phyloP scores from a whole-genome alignment of 257 asterid genomes.

The Oldenlandia corymbosa region DNA sequence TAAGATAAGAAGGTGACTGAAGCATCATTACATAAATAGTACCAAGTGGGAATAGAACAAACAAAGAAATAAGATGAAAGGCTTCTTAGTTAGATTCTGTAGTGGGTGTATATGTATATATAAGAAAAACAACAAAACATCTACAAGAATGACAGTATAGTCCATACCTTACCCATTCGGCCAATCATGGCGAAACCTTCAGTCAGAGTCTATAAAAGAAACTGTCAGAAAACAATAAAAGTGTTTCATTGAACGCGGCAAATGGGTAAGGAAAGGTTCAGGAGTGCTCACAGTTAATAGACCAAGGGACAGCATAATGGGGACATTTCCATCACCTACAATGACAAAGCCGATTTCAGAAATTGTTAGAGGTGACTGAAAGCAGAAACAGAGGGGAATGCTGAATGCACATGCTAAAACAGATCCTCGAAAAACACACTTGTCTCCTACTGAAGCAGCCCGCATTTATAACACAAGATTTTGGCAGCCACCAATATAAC shows the following conservation, averaged over 20 bases:
- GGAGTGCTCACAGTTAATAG: conserved; percentile 62
- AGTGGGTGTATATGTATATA: background rate
- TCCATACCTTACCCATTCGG: conserved; percentile 75
- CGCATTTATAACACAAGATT: background rate
- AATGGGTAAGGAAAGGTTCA: conserved; percentile 7
- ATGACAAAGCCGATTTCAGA: background rate
- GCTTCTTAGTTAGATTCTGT: background rate
- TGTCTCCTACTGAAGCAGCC: background rate
- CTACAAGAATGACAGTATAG: conserved; percentile 1
- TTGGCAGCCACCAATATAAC: background rate
- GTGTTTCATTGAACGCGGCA: conserved; percentile 2
- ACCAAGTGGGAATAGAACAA: background rate
- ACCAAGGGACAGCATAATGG: conserved; percentile 49
- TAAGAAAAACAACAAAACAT: background rate
- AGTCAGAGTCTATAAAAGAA: conserved; percentile 53
- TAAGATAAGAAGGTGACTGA: background rate
- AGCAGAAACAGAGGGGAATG: conserved; percentile 1
- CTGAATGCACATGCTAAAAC: background rate
- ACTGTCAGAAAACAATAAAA: conserved; percentile 15
- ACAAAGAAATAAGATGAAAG: background rate
- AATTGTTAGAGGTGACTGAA: background rate
- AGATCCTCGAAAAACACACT: background rate
- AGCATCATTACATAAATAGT: background rate
- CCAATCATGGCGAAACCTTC: conserved; percentile 94
- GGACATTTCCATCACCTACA: conserved; percentile 56